Conservation (phyloP, 208 protist species). For the Crithidia acanthocephali region DNA sequence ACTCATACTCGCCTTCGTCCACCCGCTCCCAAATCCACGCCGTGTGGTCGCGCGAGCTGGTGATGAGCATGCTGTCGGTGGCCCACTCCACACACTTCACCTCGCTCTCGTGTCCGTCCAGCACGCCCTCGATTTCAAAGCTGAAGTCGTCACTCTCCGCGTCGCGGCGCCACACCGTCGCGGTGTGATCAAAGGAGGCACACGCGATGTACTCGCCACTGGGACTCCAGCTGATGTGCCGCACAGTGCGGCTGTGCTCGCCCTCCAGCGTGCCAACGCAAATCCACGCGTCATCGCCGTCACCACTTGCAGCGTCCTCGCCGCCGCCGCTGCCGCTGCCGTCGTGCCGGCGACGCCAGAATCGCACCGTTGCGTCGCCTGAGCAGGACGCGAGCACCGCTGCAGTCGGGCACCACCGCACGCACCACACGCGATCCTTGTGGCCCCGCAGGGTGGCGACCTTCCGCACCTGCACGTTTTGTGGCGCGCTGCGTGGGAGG, state of each 20-base stretch:
- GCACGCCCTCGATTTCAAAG: conserved; percentile 77
- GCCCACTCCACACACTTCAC: conserved; percentile 91
- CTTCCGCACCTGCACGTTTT: conserved; percentile 33
- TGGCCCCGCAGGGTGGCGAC: conserved; percentile 65
- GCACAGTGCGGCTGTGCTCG: conserved; percentile 79
- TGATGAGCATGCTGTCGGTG: conserved; percentile 81
- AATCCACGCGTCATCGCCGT: conserved; percentile 34
- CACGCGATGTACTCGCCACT: conserved; percentile 79
- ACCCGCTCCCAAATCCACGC: conserved; percentile 93
- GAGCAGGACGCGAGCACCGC: conserved; percentile 77
- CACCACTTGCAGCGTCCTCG: background rate
- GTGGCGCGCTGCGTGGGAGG: conserved; percentile 15
- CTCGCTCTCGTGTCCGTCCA: conserved; percentile 94
- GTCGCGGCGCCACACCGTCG: conserved; percentile 70
- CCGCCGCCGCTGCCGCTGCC: too few relatives aligned
- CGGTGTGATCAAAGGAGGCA: conserved; percentile 85
- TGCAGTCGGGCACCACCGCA: conserved; percentile 77
- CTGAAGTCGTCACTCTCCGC: conserved; percentile 33
- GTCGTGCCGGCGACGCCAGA: conserved; percentile 53
- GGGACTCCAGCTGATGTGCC: conserved; percentile 86
- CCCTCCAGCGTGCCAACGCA: conserved; percentile 66
- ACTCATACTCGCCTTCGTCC: conserved; percentile 89
- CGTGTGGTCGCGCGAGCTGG: conserved; percentile 88
- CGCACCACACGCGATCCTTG: conserved; percentile 83
- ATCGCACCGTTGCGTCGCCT: conserved; percentile 65